Percentiles rank a stretch among this genome's conserved stretches.
Evolutionary conservation across 164 flowering plant genomes (phyloP).

Genomic region (Vitis cinerea): DNA sequence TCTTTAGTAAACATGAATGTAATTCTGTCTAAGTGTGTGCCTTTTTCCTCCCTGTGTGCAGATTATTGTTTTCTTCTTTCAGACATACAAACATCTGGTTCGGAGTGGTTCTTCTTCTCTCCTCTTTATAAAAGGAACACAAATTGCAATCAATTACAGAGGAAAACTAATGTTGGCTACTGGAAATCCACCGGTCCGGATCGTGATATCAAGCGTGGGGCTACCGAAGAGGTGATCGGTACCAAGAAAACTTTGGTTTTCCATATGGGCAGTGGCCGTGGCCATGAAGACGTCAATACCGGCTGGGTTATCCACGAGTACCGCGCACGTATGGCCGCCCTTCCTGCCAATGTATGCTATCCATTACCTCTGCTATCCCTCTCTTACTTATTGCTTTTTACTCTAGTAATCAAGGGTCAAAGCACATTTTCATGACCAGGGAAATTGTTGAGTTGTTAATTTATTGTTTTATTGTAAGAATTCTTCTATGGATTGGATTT

Average conservation of each 20-base stretch:
- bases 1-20: too few species aligned
- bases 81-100: background rate
- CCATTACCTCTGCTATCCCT: background rate
- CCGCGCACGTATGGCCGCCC: background rate
- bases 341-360: background rate
- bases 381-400: too few species aligned
- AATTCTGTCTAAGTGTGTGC: background rate
- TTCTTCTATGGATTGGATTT: too few species aligned
- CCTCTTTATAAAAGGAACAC: background rate
- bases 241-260: constrained; percentile 22
- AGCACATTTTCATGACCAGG: too few species aligned
- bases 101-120: constrained; percentile 20
- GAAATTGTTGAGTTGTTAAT: too few species aligned
- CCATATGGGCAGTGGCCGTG: constrained; percentile 11
- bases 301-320: constrained; percentile 29
- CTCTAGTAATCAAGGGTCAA: too few species aligned
- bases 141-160: constrained; percentile 4
- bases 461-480: too few species aligned
- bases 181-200: constrained; percentile 27
- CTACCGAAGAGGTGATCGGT: constrained; percentile 5
- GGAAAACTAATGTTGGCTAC: constrained; percentile 14
- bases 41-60: background rate
- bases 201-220: background rate
- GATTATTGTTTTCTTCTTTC: background rate
- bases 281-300: constrained; percentile 6